These are phyloP conservation scores for Leccinum pachyderme DNA, from an alignment of 1,284 basidiomycete species.

Conservation along the genomic window DNA sequence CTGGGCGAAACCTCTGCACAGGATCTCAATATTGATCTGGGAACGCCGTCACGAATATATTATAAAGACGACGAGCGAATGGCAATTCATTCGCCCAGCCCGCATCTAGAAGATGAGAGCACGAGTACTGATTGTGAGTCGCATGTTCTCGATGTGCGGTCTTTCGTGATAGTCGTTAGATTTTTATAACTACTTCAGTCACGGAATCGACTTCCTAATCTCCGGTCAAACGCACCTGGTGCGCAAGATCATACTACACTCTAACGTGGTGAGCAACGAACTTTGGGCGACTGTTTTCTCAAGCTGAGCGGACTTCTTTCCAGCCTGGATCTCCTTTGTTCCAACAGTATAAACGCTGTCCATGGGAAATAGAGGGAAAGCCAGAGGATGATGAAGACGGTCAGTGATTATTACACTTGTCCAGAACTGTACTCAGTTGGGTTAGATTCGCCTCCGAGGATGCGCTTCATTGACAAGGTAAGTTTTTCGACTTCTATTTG, in stretches of 20 bases:
- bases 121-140: constrained; percentile 45
- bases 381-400: constrained; percentile 79
- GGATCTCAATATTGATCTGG: constrained; percentile 76
- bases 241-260: constrained; percentile 82
- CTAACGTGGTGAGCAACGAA: constrained; percentile 71
- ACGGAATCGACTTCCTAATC: constrained; percentile 82
- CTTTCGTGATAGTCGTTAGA: constrained; percentile 43
- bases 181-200: constrained; percentile 91
- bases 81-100: constrained; percentile 65
- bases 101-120: constrained; percentile 40
- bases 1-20: constrained; percentile 82
- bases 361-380: constrained; percentile 76
- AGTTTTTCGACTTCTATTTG: constrained; percentile 11
- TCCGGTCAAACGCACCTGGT: constrained; percentile 69
- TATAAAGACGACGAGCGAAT: constrained; percentile 89
- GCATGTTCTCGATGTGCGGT: background rate
- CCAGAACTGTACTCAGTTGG: constrained; percentile 4
- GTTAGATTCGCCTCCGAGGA: constrained; percentile 63
- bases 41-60: constrained; percentile 72
- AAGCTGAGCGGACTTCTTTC: constrained; percentile 1
- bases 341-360: constrained; percentile 85
- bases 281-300: background rate
- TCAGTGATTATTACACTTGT: constrained; percentile 26
- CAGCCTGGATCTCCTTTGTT: constrained; percentile 86
- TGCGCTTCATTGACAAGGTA: constrained; percentile 67